A percentile compares a stretch with the other conserved stretches of the same genome.
These are phyloP conservation scores for Coniochaeta hoffmannii DNA, from an alignment of 2,329 filamentous ascomycete genomes.

Conservation along the genomic window DNA sequence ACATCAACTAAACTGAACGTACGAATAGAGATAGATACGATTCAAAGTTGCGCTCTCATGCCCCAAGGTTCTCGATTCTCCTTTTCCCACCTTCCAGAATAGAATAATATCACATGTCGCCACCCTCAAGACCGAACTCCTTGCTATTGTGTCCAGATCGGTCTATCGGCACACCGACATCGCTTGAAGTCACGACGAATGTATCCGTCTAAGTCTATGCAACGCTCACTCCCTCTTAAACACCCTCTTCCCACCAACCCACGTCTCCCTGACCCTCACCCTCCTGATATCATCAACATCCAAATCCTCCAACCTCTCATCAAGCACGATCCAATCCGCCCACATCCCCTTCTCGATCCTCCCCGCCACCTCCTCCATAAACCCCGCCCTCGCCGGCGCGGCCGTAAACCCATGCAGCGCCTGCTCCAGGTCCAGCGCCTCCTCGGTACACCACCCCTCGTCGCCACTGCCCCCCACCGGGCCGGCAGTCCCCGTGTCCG, in stretches of 20 bases:
- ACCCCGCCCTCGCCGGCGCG: slow-evolving; percentile 51
- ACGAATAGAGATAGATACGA: no score
- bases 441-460: slow-evolving; percentile 52
- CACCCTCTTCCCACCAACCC: slow-evolving; percentile 52
- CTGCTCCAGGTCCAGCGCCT: slow-evolving; percentile 50
- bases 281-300: slow-evolving; percentile 44
- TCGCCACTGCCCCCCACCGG: slow-evolving; percentile 36
- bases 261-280: slow-evolving; percentile 56
- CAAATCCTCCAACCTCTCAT: slow-evolving; percentile 43
- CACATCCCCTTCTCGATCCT: slow-evolving; percentile 52
- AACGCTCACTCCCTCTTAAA: slow-evolving; percentile 28
- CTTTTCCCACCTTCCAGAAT: no score
- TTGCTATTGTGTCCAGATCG: no score
- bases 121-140: no score
- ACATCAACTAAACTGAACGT: no score
- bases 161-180: no score
- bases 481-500: slow-evolving; percentile 42
- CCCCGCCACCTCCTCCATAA: slow-evolving; percentile 51
- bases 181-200: no score
- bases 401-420: slow-evolving; percentile 56
- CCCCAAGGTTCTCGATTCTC: no score
- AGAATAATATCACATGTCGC: no score
- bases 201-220: no score
- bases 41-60: no score
- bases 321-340: slow-evolving; percentile 66